Evolutionary conservation across 805 yeast species (phyloP), one percentile per base, ranked within the genome.

Genomic region (Hanseniaspora nectarophila): DNA sequence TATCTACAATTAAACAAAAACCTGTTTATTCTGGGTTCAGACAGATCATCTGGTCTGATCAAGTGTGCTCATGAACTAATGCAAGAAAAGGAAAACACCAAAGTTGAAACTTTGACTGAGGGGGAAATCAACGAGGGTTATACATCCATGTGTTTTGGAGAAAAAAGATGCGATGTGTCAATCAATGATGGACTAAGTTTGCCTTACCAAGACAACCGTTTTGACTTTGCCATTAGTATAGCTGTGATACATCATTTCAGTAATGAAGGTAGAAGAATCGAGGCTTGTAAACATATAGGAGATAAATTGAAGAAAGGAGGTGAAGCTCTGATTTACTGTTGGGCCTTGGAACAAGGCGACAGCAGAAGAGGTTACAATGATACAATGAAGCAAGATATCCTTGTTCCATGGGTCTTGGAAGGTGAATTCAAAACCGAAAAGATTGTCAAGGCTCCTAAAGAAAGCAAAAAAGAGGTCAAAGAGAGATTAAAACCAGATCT

Each of bases 221-320:
- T 70, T 70, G 92, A 90, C 61, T 92, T 92, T 71, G 97, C 95
- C 1, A 84, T 92, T 26, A 82, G 94, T 9, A 89, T 92, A 43
- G 97, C 97, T 0, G 98, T 92, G 23, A 81, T 92, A 16, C 98
- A 92, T 62, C 98, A 92, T 64, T 88, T 92, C 69, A 77, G 95
- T n/a, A 86, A 94, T 0, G 76, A 75, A 18, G 82, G 80, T 56
- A 74, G 98, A 61, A 73, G 98, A 49, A 64, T 85, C 1, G 76
- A 75, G 8, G 97, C 96, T 0, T 80, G 92, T 7, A 58, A 59
- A 13, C 84, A 83, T 54, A 81, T 89, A 1, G 62, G 92, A 35
- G 66, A 79, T 20, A 76, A 76, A 54, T 63, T 92, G 50, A 71
- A 64, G 39, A 51, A 56, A 0, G 79, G 78, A 0, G 96, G 95